phyloP scores from a whole-genome alignment of 2,329 filamentous ascomycete species.

The Xylariaceae sp. region DNA sequence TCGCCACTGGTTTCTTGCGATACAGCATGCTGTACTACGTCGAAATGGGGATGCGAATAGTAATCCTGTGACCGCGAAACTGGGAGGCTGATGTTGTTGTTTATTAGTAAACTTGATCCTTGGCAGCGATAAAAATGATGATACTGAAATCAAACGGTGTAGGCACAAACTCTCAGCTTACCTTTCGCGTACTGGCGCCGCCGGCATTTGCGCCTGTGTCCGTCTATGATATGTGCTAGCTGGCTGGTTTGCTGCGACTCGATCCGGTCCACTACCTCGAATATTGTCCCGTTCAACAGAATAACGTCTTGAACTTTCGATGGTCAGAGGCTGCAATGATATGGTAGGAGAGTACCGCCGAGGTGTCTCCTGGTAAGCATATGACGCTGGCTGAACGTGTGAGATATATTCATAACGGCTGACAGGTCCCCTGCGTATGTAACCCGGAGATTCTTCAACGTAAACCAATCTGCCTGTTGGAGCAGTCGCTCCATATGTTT shows the following conservation, averaged over 20 bases:
- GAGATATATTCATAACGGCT: constrained; percentile 10
- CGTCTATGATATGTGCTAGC: constrained; percentile 7
- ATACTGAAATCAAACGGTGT: neutral
- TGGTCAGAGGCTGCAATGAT: constrained; percentile 5
- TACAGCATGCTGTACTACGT: constrained; percentile 2
- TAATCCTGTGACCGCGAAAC: constrained; percentile 2
- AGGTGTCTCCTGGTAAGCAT: constrained; percentile 15
- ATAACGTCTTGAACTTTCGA: constrained; percentile 4
- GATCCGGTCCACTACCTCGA: constrained; percentile 12
- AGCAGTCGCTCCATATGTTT: constrained; percentile 17
- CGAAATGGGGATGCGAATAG: constrained; percentile 9
- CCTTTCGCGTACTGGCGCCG: constrained; percentile 18
- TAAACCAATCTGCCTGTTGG: constrained; percentile 23
- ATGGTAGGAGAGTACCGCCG: constrained; percentile 9
- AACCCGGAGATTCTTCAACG: constrained; percentile 19
- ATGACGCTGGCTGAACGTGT: constrained; percentile 7
- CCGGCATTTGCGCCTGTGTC: constrained; percentile 10
- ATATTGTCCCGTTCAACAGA: constrained; percentile 14
- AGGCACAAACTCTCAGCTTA: constrained; percentile 18
- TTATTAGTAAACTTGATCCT: constrained; percentile 16
- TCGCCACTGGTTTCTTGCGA: constrained; percentile 4
- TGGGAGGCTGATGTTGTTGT: constrained; percentile 17
- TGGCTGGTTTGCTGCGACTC: constrained; percentile 14
- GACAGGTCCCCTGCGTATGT: constrained; percentile 12
- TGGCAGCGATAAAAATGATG: neutral